These are phyloP conservation scores for Asterochloris sp. DNA, from an alignment of 139 green algal species.

Conservation along the genomic window DNA sequence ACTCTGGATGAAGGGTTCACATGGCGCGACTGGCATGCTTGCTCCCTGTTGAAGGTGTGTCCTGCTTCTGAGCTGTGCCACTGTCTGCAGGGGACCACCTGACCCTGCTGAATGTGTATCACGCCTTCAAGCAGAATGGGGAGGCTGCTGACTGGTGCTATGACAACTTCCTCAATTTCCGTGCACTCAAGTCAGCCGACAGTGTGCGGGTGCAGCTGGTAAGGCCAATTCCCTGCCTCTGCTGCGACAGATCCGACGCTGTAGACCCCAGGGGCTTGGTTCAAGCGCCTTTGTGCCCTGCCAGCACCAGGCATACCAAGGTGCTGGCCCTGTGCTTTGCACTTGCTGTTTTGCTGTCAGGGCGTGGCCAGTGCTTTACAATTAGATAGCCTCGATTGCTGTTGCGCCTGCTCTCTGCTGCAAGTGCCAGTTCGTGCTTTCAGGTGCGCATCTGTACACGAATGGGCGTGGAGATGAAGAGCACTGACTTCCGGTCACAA, in stretches of 20 bases:
- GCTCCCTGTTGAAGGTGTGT: background rate
- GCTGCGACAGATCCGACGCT: background rate
- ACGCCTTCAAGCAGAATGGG: conserved; percentile 94
- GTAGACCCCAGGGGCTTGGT: too few relatives aligned
- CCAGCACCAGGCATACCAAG: too few relatives aligned
- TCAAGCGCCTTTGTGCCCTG: too few relatives aligned
- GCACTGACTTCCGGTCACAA: conserved; percentile 80
- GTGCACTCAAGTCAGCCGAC: conserved; percentile 91
- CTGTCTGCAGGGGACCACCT: conserved; percentile 85
- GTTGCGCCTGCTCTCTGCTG: too few relatives aligned
- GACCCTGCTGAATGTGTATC: conserved; percentile 98
- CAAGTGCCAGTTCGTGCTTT: background rate
- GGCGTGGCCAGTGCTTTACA: too few relatives aligned
- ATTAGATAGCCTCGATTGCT: too few relatives aligned
- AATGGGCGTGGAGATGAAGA: conserved; percentile 71
- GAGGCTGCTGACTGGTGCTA: conserved; percentile 90
- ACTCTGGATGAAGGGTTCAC: too few relatives aligned
- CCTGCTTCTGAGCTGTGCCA: too few relatives aligned
- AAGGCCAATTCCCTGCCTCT: background rate
- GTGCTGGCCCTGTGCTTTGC: too few relatives aligned
- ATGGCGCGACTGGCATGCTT: too few relatives aligned
- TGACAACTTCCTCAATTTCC: conserved; percentile 94
- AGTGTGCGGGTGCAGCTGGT: conserved; percentile 92
- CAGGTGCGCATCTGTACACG: conserved; percentile 70
- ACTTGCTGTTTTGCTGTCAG: too few relatives aligned